phyloP scores from a whole-genome alignment of 2,329 filamentous ascomycete species.

The Aspergillus flavus region DNA sequence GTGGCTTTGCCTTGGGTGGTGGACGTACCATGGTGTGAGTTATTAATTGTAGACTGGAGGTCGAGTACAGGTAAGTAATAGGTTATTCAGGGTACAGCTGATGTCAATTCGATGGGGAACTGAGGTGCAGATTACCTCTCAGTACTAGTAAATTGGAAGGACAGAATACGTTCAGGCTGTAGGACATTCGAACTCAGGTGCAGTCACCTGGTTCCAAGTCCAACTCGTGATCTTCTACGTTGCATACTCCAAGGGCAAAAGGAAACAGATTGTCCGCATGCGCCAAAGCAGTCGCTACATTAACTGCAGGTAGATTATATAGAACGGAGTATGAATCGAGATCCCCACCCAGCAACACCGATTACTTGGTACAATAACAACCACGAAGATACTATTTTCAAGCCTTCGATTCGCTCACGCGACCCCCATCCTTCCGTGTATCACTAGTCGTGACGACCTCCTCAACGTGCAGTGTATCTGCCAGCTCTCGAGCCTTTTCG shows the following conservation, averaged over 20 bases:
- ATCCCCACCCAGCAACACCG: neutral
- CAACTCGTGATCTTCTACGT: neutral
- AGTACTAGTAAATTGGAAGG: neutral
- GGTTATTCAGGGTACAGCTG: neutral
- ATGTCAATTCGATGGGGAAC: neutral
- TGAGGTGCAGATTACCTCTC: neutral
- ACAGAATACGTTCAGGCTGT: neutral
- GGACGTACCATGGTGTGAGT: slow-evolving; percentile 7
- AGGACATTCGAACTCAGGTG: neutral
- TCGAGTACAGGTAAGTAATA: neutral
- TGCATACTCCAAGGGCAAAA: neutral
- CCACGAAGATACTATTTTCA: neutral
- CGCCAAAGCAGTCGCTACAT: neutral
- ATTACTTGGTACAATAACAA: neutral
- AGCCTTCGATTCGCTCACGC: slow-evolving; percentile 5
- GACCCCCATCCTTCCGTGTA: neutral
- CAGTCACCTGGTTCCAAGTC: neutral
- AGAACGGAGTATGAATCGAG: neutral
- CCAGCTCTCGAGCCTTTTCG: slow-evolving; percentile 20
- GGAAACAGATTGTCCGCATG: neutral
- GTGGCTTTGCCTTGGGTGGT: neutral
- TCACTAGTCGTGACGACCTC: neutral
- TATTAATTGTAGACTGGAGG: neutral
- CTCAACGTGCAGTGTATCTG: slow-evolving; percentile 11
- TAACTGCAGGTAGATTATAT: neutral